Evolutionary conservation across 306 rosid genomes (phyloP).

Genomic region (Sesbania bispinosa): DNA sequence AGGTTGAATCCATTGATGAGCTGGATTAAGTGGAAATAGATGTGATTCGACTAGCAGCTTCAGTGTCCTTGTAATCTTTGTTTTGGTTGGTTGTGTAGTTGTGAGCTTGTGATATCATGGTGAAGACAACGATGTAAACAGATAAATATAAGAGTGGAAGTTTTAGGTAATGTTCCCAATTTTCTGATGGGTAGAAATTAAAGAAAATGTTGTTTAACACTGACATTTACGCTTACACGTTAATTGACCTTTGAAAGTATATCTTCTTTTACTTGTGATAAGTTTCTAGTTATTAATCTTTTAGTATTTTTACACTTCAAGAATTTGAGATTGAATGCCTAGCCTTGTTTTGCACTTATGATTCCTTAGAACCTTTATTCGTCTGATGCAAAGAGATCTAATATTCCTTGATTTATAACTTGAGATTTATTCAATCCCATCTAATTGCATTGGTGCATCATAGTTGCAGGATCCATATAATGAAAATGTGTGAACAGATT

Average conservation of each 20-base stretch:
- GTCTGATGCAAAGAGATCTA: neutral
- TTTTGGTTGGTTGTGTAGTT: constrained; percentile 42
- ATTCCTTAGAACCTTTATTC: neutral
- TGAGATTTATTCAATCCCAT: no score
- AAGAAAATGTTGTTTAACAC: neutral
- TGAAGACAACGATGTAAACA: constrained; percentile 3
- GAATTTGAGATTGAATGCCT: neutral
- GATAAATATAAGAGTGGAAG: neutral
- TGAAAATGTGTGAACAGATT: neutral
- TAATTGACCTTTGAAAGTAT: neutral
- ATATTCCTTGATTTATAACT: no score
- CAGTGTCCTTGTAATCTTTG: neutral
- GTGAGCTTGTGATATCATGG: constrained; percentile 11
- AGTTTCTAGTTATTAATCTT: neutral
- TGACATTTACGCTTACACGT: neutral
- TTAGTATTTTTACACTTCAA: neutral
- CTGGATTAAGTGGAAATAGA: constrained; percentile 37
- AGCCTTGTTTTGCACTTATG: neutral
- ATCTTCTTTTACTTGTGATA: neutral
- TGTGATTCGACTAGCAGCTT: constrained; percentile 11
- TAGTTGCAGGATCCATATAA: no score
- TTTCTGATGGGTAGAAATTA: constrained; percentile 8
- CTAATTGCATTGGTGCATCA: no score
- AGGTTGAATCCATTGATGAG: constrained; percentile 40
- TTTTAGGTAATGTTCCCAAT: neutral